Conservation (phyloP, 2,329 filamentous ascomycete genomes). For the Geoglossum cookeanum region DNA sequence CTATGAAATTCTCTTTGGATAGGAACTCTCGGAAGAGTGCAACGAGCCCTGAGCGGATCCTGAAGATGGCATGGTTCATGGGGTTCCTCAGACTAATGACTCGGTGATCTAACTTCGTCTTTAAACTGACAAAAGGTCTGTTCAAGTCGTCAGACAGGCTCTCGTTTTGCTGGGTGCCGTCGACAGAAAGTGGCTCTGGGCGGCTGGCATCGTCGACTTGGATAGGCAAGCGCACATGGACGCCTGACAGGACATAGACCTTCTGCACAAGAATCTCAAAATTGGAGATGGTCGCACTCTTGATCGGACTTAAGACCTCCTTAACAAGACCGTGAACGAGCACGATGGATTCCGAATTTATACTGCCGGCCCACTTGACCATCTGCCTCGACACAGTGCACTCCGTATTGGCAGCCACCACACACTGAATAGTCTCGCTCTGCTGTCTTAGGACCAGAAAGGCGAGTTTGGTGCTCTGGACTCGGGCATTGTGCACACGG, state of each 20-base stretch:
- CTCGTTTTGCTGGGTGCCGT: conserved; percentile 28
- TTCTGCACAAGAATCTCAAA: conserved; percentile 80
- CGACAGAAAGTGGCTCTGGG: conserved; percentile 21
- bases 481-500: conserved; percentile 71
- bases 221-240: conserved; percentile 40
- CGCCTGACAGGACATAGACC: conserved; percentile 56
- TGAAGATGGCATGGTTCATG: conserved; percentile 76
- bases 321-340: conserved; percentile 63
- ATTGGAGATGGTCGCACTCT: conserved; percentile 61
- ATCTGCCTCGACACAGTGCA: conserved; percentile 60
- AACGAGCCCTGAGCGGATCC: conserved; percentile 44
- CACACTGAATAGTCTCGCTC: conserved; percentile 64
- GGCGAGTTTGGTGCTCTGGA: conserved; percentile 77
- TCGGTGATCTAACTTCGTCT: conserved; percentile 76
- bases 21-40: conserved; percentile 66
- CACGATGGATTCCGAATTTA: conserved; percentile 68
- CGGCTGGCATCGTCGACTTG: conserved; percentile 34
- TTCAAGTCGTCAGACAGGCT: conserved; percentile 30
- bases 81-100: conserved; percentile 83
- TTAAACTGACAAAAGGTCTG: conserved; percentile 56
- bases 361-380: conserved; percentile 71
- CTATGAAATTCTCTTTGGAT: conserved; percentile 51
- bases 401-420: conserved; percentile 48
- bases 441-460: conserved; percentile 74
- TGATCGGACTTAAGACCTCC: conserved; percentile 70